Percentiles rank a stretch among this genome's conserved stretches.
Conservation (phyloP, 129 eudicot genomes). For the Deinandra increscens region DNA sequence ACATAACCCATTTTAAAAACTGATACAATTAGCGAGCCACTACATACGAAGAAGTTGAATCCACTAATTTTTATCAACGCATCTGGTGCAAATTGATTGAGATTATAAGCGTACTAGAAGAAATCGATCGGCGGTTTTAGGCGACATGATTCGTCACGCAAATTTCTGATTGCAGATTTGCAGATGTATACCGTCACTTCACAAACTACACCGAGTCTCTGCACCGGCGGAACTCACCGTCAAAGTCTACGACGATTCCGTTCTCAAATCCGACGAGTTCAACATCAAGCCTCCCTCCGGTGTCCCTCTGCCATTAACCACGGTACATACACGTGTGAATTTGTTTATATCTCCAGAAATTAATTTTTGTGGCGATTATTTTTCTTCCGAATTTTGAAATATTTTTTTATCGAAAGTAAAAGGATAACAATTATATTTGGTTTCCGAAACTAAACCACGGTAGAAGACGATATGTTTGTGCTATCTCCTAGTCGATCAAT, state of each 20-base stretch:
- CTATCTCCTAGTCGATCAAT: slow-evolving; percentile 65
- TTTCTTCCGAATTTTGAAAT: background rate
- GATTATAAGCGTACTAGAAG: too few species aligned
- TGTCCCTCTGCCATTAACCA: background rate
- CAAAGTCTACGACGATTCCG: too few species aligned
- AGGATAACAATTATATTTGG: slow-evolving; percentile 32
- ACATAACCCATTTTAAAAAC: too few species aligned
- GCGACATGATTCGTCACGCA: too few species aligned
- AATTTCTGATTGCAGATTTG: too few species aligned
- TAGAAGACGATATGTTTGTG: slow-evolving; percentile 80
- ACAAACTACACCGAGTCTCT: too few species aligned
- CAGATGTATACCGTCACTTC: too few species aligned
- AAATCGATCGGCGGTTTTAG: too few species aligned
- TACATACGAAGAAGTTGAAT: too few species aligned
- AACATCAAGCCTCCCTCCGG: slow-evolving; percentile 81
- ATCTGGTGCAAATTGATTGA: too few species aligned
- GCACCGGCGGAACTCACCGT: slow-evolving; percentile 58
- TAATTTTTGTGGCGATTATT: slow-evolving; percentile 24
- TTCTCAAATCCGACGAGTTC: slow-evolving; percentile 2
- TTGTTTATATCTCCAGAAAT: background rate
- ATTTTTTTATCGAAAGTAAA: background rate
- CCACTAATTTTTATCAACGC: too few species aligned
- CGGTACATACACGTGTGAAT: background rate
- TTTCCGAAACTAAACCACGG: slow-evolving; percentile 74
- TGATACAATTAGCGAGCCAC: too few species aligned